Base-by-base conservation (phyloP, 306 rosid genomes). In the Macrotyloma uniflorum region DNA sequence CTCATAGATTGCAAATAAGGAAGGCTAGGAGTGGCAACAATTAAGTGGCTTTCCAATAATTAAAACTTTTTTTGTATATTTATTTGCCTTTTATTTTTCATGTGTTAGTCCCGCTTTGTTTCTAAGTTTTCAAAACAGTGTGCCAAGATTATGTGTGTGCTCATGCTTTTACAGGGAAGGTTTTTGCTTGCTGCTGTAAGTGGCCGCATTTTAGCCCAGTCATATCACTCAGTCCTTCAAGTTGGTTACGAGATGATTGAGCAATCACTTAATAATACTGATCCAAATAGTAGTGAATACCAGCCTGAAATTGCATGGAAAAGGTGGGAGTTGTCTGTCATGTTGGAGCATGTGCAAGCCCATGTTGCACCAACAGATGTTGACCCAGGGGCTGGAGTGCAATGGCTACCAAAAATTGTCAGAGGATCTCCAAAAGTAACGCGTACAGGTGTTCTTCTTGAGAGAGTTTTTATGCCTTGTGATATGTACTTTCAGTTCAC, bases 281-380 rank as follows among this genome's bases (percentile, higher is more conserved):
- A 85, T 78, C 83, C 59, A 66, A 80, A 67, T 26, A 82, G 42
- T 45, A 82, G 90, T 38, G 94, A 87, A 63, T 43, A 81, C 83
- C 88, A 86, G 65, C 96, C 97, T 36, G 89, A 96, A 89, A 85
- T 96, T 89, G 86, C 90, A 22, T 96, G 99, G 99, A 90, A 87
- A 75, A 87, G 92, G 59, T 87, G 53, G 98, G 99, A 96, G 84
- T 74, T 86, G 74, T 91, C 99, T 42, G 96, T 90, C 71, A 96
- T 96, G 99, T 82, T 96, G 86, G 97, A 93, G 87, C 93, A 90
- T 69, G 99, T 96, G 65, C 98, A 96, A 83, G 99, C 99, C 81
- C 99, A 96, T 90, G 99, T 96, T 72, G 99, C 99, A 0, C 99
- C 99, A 55, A 96, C 98, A 40, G 99, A 96, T 90, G 98, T 96